Evolutionary conservation across 768 basidiomycete genomes (phyloP), one percentile per base, ranked within the genome.

Genomic region (Tephrocybe sp.): DNA sequence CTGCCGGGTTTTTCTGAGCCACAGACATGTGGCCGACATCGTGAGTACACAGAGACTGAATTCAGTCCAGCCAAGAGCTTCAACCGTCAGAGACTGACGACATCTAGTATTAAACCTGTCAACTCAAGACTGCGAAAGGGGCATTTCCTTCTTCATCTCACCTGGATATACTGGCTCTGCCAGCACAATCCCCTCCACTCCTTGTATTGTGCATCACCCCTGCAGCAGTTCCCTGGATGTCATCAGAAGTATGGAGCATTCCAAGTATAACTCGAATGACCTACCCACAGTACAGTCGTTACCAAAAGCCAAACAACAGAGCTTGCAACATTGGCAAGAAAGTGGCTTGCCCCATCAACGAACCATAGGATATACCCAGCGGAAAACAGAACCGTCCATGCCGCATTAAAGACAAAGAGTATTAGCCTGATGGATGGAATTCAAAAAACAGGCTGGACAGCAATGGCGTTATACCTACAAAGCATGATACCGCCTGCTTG

Each of bases 1-100:
- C 47, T 61, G 46, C 34, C 52, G 51, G 18, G 51, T 44, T 28
- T 53, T 60, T 18, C 54, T 59, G 9, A 73, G 57, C 74, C 73
- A 75, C 37, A 73, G 39, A 51, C 80, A 75, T 11, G 87, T 86
- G 26, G 74, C 72, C 4, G 76, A 45, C 35, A 87, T 64, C 6
- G 85, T 80, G 52, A 83, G 47, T 9, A 74, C 46, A 58, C 84
- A 84, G 16, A 91, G 63, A 6, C 74, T 77, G 53, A 89, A 83
- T 55, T 88, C 86, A 42, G 84, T 79, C 88, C 89, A 90, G 4
- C 86, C 87, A 13, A 90, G 62, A 1, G 83, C 83, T 64, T 87
- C 85, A 6, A 89, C 82, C 4, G 87, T 87, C 53, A 89, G 68
- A 2, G 80, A 79, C 63, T 89, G 83, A 55, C 85, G 75, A 67